These are phyloP conservation scores for Triglochin maritima DNA, from an alignment of 106 monocot genomes.

Conservation along the genomic window DNA sequence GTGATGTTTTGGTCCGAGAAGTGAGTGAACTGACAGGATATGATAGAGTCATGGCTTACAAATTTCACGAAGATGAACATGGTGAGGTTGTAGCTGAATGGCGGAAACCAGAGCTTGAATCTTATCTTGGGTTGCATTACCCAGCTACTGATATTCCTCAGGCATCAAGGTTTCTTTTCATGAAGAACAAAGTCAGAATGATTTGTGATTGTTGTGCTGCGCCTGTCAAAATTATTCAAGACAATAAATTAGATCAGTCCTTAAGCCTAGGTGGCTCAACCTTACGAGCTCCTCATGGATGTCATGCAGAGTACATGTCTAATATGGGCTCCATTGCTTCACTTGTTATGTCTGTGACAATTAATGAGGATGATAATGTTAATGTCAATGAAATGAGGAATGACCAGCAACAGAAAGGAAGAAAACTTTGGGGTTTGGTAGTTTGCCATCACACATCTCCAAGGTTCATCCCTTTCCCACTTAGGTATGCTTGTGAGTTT, in stretches of 20 bases:
- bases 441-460: constrained; percentile 76
- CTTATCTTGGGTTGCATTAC: constrained; percentile 85
- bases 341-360: constrained; percentile 70
- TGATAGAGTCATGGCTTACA: constrained; percentile 87
- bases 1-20: constrained; percentile 69
- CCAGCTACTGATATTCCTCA: constrained; percentile 96
- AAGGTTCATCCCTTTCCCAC: constrained; percentile 81
- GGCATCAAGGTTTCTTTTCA: constrained; percentile 86
- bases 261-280: constrained; percentile 61
- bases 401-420: constrained; percentile 36
- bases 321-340: constrained; percentile 93
- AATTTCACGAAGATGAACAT: constrained; percentile 93
- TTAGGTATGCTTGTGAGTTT: constrained; percentile 92
- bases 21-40: constrained; percentile 74
- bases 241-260: constrained; percentile 45
- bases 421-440: constrained; percentile 86
- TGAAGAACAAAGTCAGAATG: constrained; percentile 93
- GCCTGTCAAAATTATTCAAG: constrained; percentile 64
- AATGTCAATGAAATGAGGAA: constrained; percentile 10
- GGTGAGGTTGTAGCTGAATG: constrained; percentile 84
- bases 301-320: constrained; percentile 87
- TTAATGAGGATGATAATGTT: constrained; percentile 40
- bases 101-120: constrained; percentile 48
- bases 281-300: constrained; percentile 81
- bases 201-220: constrained; percentile 67